phyloP scores from a whole-genome alignment of 805 yeast genomes.

The Yamadazyma sp. region DNA sequence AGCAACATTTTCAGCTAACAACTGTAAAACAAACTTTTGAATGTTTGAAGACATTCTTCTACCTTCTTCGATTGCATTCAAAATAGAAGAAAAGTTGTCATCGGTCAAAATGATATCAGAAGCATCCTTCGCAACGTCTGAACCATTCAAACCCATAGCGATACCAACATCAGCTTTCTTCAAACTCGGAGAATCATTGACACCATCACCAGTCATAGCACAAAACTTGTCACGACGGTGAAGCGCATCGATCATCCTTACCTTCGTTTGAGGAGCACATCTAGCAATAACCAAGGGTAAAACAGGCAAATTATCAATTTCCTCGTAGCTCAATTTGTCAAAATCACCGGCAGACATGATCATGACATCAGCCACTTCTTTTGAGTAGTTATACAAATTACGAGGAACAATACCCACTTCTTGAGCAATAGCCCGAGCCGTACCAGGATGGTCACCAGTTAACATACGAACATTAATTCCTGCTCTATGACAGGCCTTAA shows the following conservation, averaged over 20 bases:
- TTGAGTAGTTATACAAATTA: conserved; percentile 55
- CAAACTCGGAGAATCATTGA: conserved; percentile 93
- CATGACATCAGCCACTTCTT: conserved; percentile 60
- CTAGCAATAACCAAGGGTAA: conserved; percentile 78
- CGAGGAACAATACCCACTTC: conserved; percentile 37
- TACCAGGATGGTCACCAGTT: conserved; percentile 37
- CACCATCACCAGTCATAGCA: conserved; percentile 97
- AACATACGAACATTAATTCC: conserved; percentile 38
- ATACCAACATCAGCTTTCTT: conserved; percentile 94
- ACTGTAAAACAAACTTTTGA: conserved; percentile 34
- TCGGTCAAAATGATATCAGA: conserved; percentile 94
- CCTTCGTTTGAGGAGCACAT: conserved; percentile 82
- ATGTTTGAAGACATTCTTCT: conserved; percentile 35
- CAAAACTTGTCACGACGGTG: conserved; percentile 47
- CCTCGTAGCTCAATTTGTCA: conserved; percentile 58
- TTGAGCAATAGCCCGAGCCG: conserved; percentile 37
- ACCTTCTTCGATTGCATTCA: conserved; percentile 62
- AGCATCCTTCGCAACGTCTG: conserved; percentile 97
- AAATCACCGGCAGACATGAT: conserved; percentile 76
- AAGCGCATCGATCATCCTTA: conserved; percentile 74
- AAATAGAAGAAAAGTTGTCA: conserved; percentile 90
- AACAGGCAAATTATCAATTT: conserved; percentile 61
- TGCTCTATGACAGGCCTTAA: conserved; percentile 31
- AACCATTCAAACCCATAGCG: conserved; percentile 88
- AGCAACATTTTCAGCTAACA: conserved; percentile 41